A percentile compares a stretch with the other conserved stretches of the same genome.
Conservation (phyloP, 192 early-diverging fungal species). For the Umbelopsis sp. region DNA sequence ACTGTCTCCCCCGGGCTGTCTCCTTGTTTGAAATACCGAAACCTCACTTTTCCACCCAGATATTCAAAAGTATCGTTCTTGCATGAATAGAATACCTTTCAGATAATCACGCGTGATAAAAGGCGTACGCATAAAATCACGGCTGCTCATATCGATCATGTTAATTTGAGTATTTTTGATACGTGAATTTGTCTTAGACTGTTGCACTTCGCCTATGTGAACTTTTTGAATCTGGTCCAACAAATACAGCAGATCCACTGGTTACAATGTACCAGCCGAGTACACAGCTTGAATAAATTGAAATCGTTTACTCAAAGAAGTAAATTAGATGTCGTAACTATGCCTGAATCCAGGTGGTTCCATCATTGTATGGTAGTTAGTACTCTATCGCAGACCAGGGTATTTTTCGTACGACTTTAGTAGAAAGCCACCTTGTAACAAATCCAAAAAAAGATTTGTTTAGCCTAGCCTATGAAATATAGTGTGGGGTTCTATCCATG, state of each 20-base stretch:
- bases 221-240: no score
- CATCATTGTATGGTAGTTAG: background rate
- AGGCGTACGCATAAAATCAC: no score
- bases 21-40: slow-evolving; percentile 17
- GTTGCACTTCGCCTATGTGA: no score
- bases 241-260: no score
- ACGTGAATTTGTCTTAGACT: no score
- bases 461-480: background rate
- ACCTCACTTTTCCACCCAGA: background rate
- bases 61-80: background rate
- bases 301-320: no score
- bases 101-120: no score
- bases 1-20: background rate
- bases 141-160: no score
- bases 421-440: slow-evolving; percentile 17
- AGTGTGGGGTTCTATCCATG: background rate
- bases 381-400: background rate
- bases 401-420: background rate
- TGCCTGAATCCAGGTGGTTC: background rate
- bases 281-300: no score
- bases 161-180: no score
- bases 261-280: no score
- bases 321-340: no score
- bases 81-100: background rate
- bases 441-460: background rate